Evolutionary conservation across 1,284 basidiomycete species (phyloP).

Genomic region (Leccinum angustisporum): DNA sequence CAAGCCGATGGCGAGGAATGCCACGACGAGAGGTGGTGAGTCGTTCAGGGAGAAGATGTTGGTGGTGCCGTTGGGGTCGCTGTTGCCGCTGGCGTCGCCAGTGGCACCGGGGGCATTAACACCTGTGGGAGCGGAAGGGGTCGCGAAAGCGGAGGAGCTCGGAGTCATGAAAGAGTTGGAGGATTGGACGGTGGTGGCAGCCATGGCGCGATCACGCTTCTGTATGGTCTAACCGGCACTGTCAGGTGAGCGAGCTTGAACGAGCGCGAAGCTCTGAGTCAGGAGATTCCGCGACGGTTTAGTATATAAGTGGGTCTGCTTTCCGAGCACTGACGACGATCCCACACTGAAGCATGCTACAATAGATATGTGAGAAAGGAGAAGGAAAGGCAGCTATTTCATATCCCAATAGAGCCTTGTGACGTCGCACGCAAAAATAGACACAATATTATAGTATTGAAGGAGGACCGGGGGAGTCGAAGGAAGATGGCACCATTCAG

Average conservation of each 20-base stretch:
- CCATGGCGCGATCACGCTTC: constrained; percentile 19
- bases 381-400: not conserved
- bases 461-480: not conserved
- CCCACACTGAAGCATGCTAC: constrained; percentile 6
- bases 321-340: not conserved
- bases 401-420: not conserved
- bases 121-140: constrained; percentile 9
- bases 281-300: not conserved
- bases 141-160: constrained; percentile 3
- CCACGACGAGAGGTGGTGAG: constrained; percentile 50
- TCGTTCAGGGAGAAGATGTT: constrained; percentile 28
- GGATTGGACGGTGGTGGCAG: constrained; percentile 11
- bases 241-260: constrained; percentile 1
- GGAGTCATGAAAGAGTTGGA: constrained; percentile 7
- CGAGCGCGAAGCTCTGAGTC: constrained; percentile 11
- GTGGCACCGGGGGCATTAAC: not conserved
- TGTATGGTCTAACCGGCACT: constrained; percentile 11
- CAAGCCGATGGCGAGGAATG: constrained; percentile 50
- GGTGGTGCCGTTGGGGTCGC: not conserved
- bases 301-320: constrained; percentile 17
- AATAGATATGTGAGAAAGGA: constrained; percentile 9
- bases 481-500: not conserved
- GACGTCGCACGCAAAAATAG: constrained; percentile 19
- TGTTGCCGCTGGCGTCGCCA: not conserved
- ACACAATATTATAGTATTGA: not conserved